These are phyloP conservation scores for Euphrasia confusa DNA, from an alignment of 257 asterid genomes.

Conservation along the genomic window DNA sequence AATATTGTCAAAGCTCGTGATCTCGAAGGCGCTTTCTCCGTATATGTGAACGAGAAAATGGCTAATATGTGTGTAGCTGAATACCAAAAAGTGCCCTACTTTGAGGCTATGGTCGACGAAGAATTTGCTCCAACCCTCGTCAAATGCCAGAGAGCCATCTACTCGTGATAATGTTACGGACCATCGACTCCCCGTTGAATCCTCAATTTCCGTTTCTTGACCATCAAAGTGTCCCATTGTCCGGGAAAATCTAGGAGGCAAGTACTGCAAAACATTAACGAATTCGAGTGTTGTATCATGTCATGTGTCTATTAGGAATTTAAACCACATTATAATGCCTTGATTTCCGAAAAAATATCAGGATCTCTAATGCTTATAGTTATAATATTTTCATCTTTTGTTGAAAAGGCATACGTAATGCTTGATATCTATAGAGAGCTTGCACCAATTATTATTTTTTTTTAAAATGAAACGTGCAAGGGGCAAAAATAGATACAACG, in stretches of 20 bases:
- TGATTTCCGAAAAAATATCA: no score
- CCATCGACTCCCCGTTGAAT: conserved; percentile 42
- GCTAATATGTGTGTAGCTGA: conserved; percentile 29
- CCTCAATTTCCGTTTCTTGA: conserved; percentile 45
- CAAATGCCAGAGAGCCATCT: conserved; percentile 37
- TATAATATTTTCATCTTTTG: no score
- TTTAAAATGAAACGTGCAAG: no score
- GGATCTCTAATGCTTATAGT: no score
- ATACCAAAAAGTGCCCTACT: conserved; percentile 39
- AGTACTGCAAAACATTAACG: conserved; percentile 37
- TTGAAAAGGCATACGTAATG: no score
- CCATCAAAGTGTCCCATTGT: conserved; percentile 28
- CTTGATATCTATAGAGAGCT: no score
- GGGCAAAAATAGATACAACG: no score
- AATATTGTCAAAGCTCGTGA: conserved; percentile 13
- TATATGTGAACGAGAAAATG: conserved; percentile 47
- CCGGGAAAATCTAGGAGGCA: conserved; percentile 53
- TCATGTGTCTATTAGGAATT: no score
- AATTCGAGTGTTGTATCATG: neutral
- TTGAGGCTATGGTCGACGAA: conserved; percentile 34
- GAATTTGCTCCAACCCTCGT: conserved; percentile 58
- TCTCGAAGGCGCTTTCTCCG: conserved; percentile 42
- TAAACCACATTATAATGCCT: no score
- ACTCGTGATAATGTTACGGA: conserved; percentile 31
- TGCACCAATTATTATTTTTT: no score